Evolutionary conservation across 352 stramenopile genomes (phyloP).

Genomic region (Pythium aristosporum): DNA sequence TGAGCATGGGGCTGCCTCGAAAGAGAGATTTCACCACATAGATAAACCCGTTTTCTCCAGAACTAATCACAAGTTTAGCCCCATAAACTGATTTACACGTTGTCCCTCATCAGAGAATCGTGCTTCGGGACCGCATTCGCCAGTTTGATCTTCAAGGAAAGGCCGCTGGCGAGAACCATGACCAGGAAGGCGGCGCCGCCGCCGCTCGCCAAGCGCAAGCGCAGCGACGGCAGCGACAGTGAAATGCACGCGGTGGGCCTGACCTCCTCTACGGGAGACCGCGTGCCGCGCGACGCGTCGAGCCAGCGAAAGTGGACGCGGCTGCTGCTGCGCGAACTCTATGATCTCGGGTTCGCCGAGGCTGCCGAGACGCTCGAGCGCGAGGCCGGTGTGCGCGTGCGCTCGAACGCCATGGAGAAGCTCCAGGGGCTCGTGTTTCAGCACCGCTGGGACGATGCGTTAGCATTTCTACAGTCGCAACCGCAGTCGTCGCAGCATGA

Average conservation of each 20-base stretch:
- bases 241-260: not conserved
- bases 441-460: slow-evolving; percentile 54
- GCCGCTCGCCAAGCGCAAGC: slow-evolving; percentile 27
- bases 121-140: slow-evolving; percentile 1
- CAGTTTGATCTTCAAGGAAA: slow-evolving; percentile 17
- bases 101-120: not conserved
- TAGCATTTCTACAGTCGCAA: slow-evolving; percentile 33
- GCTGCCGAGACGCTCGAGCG: slow-evolving; percentile 49
- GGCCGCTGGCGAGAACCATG: not conserved
- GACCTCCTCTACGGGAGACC: not conserved
- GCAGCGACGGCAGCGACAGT: slow-evolving; percentile 9
- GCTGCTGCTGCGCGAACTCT: slow-evolving; percentile 70
- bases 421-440: slow-evolving; percentile 42
- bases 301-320: slow-evolving; percentile 63
- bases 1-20: not conserved
- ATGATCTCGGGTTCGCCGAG: slow-evolving; percentile 57
- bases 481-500: not conserved
- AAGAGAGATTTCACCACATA: not conserved
- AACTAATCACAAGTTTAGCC: not conserved
- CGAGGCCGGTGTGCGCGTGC: slow-evolving; percentile 56
- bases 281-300: slow-evolving; percentile 18
- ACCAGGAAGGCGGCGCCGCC: slow-evolving; percentile 5
- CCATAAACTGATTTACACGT: not conserved
- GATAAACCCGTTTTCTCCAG: not conserved
- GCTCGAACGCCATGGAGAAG: slow-evolving; percentile 50